Conservation (phyloP, 2,329 filamentous ascomycete species). For the Pseudogymnoascus sp. region DNA sequence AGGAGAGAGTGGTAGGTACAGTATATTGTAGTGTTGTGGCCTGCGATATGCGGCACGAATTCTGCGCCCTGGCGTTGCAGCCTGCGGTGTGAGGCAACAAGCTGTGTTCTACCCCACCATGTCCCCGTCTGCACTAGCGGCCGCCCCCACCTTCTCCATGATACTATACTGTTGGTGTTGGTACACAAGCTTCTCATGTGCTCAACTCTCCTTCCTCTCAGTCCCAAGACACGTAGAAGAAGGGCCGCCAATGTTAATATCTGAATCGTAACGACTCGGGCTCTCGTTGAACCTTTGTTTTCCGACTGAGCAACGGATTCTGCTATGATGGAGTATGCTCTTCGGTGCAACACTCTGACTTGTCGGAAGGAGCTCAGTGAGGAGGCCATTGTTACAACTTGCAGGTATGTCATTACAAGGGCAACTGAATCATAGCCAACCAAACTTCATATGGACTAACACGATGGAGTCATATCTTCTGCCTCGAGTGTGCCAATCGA, state of each 20-base stretch:
- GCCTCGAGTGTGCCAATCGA: conserved; percentile 59
- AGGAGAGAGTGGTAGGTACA: too few species aligned
- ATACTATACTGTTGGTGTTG: not conserved
- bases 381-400: conserved; percentile 77
- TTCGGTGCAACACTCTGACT: conserved; percentile 73
- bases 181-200: not conserved
- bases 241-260: not conserved
- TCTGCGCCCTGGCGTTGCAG: too few species aligned
- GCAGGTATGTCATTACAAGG: conserved; percentile 50
- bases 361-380: conserved; percentile 63
- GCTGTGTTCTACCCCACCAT: not conserved
- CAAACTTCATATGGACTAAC: conserved; percentile 8
- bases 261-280: not conserved
- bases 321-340: conserved; percentile 57
- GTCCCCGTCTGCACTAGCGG: not conserved
- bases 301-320: not conserved
- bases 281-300: not conserved
- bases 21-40: not conserved
- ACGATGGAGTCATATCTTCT: conserved; percentile 69
- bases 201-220: not conserved
- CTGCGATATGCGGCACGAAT: too few species aligned
- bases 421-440: not conserved
- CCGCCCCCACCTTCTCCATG: not conserved
- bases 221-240: not conserved
- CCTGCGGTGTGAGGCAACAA: too few species aligned